phyloP scores from a whole-genome alignment of 768 basidiomycete genomes.

The Hemileccinum impolitum region DNA sequence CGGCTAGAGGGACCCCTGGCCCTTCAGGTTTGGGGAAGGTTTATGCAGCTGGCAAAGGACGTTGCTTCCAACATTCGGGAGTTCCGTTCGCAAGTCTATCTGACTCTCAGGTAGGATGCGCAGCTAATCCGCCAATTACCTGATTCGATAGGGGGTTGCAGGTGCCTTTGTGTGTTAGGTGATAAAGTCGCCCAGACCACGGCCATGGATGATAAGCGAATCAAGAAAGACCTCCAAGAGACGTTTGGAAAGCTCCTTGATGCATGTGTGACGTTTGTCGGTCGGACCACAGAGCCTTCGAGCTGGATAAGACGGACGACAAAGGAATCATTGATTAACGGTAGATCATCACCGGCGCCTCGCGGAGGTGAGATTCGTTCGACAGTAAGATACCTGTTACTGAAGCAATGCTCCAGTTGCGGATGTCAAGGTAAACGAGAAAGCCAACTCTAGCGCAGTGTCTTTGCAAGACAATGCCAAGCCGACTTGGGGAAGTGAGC shows the following conservation, averaged over 20 bases:
- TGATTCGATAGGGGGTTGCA: conserved; percentile 27
- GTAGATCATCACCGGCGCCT: conserved; percentile 66
- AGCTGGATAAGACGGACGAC: conserved; percentile 75
- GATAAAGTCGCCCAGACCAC: conserved; percentile 87
- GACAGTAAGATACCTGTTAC: neutral
- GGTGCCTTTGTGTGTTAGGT: conserved; percentile 73
- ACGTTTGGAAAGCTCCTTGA: conserved; percentile 85
- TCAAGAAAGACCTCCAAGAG: conserved; percentile 92
- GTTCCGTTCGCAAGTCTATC: conserved; percentile 68
- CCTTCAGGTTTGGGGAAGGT: conserved; percentile 86
- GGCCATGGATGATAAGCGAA: conserved; percentile 83
- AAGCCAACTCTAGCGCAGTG: conserved; percentile 43
- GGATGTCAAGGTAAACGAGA: conserved; percentile 61
- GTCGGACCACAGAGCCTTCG: conserved; percentile 68
- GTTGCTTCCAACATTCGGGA: conserved; percentile 61
- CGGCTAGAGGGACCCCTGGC: conserved; percentile 89
- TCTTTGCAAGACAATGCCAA: conserved; percentile 35
- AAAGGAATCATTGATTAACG: conserved; percentile 64
- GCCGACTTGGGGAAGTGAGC: conserved; percentile 25
- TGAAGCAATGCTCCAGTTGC: conserved; percentile 10
- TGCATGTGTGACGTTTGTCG: conserved; percentile 67
- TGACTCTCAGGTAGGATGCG: conserved; percentile 61
- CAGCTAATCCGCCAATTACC: neutral
- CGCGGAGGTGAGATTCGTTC: conserved; percentile 42
- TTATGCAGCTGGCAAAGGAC: conserved; percentile 76